Evolutionary conservation across 371 early-diverging fungal genomes (phyloP).

Genomic region (Rhizopus microsporus): DNA sequence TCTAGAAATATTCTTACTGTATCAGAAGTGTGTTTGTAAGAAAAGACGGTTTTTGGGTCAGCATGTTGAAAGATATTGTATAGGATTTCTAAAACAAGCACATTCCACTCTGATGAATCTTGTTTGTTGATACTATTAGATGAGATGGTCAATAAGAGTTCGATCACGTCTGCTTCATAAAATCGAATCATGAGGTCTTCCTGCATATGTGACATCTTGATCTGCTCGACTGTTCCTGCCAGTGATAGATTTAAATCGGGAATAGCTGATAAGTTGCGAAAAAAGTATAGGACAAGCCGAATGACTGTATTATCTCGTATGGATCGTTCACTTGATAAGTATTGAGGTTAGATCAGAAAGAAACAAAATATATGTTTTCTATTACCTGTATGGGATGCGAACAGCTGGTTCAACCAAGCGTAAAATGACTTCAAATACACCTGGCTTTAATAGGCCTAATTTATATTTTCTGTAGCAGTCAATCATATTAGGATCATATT

Average conservation of each 20-base stretch:
- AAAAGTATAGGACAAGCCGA: constrained; percentile 72
- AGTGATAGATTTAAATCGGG: constrained; percentile 61
- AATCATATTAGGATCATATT: constrained; percentile 55
- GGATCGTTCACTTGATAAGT: constrained; percentile 51
- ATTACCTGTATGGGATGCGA: constrained; percentile 49
- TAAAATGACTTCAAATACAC: constrained; percentile 53
- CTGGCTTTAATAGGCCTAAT: constrained; percentile 59
- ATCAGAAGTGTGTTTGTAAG: constrained; percentile 1
- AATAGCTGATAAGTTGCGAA: constrained; percentile 83
- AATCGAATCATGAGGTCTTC: constrained; percentile 58
- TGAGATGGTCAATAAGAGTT: constrained; percentile 62
- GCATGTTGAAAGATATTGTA: constrained; percentile 59
- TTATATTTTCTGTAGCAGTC: constrained; percentile 69
- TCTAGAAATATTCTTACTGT: constrained; percentile 7
- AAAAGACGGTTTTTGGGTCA: constrained; percentile 49
- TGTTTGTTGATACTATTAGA: constrained; percentile 51
- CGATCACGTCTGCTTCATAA: constrained; percentile 54
- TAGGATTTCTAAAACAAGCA: constrained; percentile 63
- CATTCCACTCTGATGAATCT: constrained; percentile 65
- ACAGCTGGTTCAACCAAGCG: constrained; percentile 54
- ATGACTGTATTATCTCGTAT: constrained; percentile 71
- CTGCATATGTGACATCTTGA: constrained; percentile 62
- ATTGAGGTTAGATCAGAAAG: not conserved
- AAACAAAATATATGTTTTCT: not conserved
- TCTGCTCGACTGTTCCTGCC: constrained; percentile 45